Evolutionary conservation across 139 green algal species (phyloP).

Genomic region (Spirogloea muscicola): DNA sequence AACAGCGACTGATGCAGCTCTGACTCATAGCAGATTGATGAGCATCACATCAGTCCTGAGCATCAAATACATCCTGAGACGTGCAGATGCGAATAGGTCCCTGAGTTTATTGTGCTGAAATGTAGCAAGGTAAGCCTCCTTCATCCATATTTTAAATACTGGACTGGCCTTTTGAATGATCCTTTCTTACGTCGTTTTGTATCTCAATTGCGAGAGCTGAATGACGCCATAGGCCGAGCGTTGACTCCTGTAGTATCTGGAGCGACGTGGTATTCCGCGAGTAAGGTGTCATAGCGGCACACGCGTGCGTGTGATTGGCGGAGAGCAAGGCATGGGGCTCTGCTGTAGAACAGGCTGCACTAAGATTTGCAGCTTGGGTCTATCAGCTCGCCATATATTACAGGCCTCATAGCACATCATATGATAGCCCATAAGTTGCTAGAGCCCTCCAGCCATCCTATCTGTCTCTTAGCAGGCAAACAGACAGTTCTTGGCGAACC

Average conservation of each 20-base stretch:
- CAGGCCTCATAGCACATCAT: too few species aligned
- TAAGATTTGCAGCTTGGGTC: too few species aligned
- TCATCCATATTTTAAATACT: neutral
- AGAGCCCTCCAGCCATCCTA: too few species aligned
- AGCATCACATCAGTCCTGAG: neutral
- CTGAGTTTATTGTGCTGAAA: neutral
- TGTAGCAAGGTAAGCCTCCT: neutral
- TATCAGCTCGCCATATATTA: too few species aligned
- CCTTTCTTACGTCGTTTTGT: neutral
- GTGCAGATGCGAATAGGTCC: neutral
- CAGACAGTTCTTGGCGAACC: too few species aligned
- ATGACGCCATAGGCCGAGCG: constrained; percentile 21
- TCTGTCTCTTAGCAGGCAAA: too few species aligned
- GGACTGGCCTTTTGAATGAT: neutral
- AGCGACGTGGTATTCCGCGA: constrained; percentile 27
- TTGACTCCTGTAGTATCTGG: neutral
- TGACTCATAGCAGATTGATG: neutral
- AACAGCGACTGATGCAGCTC: neutral
- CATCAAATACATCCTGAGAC: constrained; percentile 5
- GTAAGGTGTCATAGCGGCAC: constrained; percentile 7
- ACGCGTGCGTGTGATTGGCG: constrained; percentile 15
- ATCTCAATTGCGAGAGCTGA: neutral
- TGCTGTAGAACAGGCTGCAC: too few species aligned
- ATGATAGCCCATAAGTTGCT: too few species aligned
- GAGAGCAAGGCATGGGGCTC: too few species aligned